Evolutionary conservation across 306 rosid genomes (phyloP), one percentile per base, ranked within the genome.

Genomic region (Vicia faba): DNA sequence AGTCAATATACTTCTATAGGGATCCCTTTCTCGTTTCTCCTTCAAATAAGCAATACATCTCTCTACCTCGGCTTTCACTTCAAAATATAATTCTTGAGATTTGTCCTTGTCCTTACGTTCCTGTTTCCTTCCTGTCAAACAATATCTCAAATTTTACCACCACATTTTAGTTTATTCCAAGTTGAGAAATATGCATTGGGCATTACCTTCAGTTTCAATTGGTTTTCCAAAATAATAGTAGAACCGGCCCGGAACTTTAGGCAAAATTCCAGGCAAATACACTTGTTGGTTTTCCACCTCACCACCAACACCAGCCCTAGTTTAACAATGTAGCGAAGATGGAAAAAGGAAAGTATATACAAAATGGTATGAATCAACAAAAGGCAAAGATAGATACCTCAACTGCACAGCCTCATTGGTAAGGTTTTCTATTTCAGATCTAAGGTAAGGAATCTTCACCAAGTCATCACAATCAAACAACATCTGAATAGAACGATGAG

Each of bases 381-480:
- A 68, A 79, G 59, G 44, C 20, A 56, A 72, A 54, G 61, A 58
- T 53, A 67, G 44, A 26, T 81, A 92, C 96, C 98, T 89, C 69
- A 87, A 40, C 26, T 40, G 80, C 12, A 14, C 69, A 41, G 66
- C 63, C 72, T 82, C 96, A 3, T 60, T 67, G 33, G 93, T 86
- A 39, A 84, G 19, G 2, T 69, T 71, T 77, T 89, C 84, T 48
- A 93, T 89, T 25, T 4, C 69, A 58, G 70, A 35, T 78, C 38
- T 86, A 1, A 93, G 5, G 68, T 14, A 80, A 19, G 98, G 98
- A 79, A 87, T 70, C 79, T 80, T 89, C 78, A 82, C 79, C 79
- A 80, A 87, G 86, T 93, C 98, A 46, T 93, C 83, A 72, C 88
- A 89, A 78, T 89, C 98, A 15, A 93, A 11, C 64, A 88, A 39